Evolutionary conservation across 768 basidiomycete species (phyloP).

Genomic region (Macrolepiota albuminosa): DNA sequence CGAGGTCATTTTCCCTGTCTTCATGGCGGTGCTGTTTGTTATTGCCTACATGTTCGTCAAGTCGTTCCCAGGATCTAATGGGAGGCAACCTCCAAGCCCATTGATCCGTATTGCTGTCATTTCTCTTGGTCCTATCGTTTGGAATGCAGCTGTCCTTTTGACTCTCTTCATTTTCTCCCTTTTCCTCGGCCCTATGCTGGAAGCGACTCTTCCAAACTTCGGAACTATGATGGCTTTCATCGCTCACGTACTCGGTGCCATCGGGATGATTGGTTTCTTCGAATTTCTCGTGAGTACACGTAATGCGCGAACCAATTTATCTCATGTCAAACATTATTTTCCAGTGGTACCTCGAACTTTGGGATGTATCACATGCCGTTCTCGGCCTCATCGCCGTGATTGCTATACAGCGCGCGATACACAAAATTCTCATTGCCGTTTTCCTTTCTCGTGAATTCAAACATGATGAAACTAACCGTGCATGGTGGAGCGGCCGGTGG

Average conservation of each 20-base stretch:
- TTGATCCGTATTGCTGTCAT: constrained; percentile 92
- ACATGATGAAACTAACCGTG: constrained; percentile 96
- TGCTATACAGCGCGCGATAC: constrained; percentile 84
- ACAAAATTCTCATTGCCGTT: constrained; percentile 91
- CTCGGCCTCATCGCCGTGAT: constrained; percentile 91
- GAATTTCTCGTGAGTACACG: constrained; percentile 78
- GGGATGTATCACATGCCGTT: constrained; percentile 90
- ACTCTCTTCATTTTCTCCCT: constrained; percentile 87
- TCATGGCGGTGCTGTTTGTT: constrained; percentile 82
- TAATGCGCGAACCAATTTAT: background rate
- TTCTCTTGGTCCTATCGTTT: constrained; percentile 91
- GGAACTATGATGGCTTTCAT: constrained; percentile 90
- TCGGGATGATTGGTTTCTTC: constrained; percentile 92
- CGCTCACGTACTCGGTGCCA: constrained; percentile 74
- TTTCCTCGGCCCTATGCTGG: constrained; percentile 89
- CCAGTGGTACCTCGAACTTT: constrained; percentile 92
- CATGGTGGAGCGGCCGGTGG: constrained; percentile 99
- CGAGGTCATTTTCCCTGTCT: constrained; percentile 80
- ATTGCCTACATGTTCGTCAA: constrained; percentile 93
- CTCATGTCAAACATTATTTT: constrained; percentile 13
- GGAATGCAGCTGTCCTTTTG: constrained; percentile 86
- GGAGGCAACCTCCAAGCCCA: constrained; percentile 69
- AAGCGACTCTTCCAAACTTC: constrained; percentile 80
- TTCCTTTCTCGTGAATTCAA: constrained; percentile 98
- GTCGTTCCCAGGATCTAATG: constrained; percentile 65